A percentile compares a stretch with the other conserved stretches of the same genome.
Evolutionary conservation across 345 rosid genomes (phyloP).

Genomic region (Trapa incisa): DNA sequence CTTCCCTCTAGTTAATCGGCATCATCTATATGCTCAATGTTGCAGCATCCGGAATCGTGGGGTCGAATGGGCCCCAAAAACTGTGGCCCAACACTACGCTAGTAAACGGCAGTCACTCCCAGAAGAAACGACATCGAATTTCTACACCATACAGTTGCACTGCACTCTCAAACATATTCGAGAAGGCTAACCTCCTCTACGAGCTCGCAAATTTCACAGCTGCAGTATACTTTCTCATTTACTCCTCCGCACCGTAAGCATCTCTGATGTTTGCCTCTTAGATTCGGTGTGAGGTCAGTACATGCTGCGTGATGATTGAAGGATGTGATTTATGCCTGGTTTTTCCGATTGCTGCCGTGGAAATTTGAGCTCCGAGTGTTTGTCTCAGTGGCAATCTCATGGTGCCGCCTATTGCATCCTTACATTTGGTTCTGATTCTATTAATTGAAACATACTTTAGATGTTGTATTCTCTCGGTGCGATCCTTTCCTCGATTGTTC

Average conservation of each 20-base stretch:
- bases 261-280: not conserved
- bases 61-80: too few relatives aligned
- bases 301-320: not conserved
- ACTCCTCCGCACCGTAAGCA: not conserved
- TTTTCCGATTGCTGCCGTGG: not conserved
- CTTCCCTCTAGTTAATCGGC: too few relatives aligned
- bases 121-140: not conserved
- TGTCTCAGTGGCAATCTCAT: not conserved
- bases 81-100: not conserved
- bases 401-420: not conserved
- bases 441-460: not conserved
- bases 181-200: not conserved
- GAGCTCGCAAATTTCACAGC: not conserved
- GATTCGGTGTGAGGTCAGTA: not conserved
- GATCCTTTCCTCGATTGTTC: not conserved
- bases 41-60: too few relatives aligned
- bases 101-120: not conserved
- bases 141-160: not conserved
- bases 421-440: not conserved
- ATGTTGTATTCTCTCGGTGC: not conserved
- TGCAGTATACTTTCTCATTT: too few relatives aligned
- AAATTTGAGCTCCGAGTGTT: not conserved
- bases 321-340: not conserved
- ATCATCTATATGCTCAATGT: too few relatives aligned
- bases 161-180: not conserved